Evolutionary conservation across 1,139 yeast genomes (phyloP).

Genomic region (Hemisphaericaspora xylofermentans): DNA sequence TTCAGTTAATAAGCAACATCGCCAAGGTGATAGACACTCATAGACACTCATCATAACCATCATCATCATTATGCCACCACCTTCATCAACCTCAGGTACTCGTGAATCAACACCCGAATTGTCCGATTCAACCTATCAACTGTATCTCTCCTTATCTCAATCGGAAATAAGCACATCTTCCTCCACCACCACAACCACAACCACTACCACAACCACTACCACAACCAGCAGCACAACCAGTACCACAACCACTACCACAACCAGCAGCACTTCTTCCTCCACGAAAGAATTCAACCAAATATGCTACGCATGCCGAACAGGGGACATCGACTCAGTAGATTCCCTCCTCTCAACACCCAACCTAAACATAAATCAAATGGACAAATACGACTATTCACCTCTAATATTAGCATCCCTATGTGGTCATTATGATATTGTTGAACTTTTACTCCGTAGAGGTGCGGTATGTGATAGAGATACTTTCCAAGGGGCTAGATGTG

Average conservation of each 20-base stretch:
- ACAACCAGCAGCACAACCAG: conserved; percentile 4
- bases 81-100: neutral
- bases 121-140: neutral
- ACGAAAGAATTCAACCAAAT: conserved; percentile 38
- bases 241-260: conserved; percentile 3
- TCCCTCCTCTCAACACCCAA: conserved; percentile 52
- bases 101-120: neutral
- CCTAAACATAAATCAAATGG: conserved; percentile 60
- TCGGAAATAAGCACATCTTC: neutral
- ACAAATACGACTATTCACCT: conserved; percentile 75
- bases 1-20: too few relatives aligned
- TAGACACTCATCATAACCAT: too few relatives aligned
- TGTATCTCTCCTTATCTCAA: neutral
- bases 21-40: too few relatives aligned
- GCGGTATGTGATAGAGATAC: conserved; percentile 79
- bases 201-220: too few relatives aligned
- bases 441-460: conserved; percentile 57
- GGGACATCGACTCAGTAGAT: conserved; percentile 66
- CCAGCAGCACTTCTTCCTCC: conserved; percentile 5
- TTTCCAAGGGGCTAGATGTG: conserved; percentile 75
- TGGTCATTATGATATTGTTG: conserved; percentile 68
- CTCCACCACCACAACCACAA: neutral
- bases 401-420: conserved; percentile 70
- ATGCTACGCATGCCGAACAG: conserved; percentile 67
- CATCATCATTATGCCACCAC: neutral